Evolutionary conservation across 306 rosid species (phyloP), one percentile per base, ranked within the genome.

Genomic region (Adenanthera pavonina): DNA sequence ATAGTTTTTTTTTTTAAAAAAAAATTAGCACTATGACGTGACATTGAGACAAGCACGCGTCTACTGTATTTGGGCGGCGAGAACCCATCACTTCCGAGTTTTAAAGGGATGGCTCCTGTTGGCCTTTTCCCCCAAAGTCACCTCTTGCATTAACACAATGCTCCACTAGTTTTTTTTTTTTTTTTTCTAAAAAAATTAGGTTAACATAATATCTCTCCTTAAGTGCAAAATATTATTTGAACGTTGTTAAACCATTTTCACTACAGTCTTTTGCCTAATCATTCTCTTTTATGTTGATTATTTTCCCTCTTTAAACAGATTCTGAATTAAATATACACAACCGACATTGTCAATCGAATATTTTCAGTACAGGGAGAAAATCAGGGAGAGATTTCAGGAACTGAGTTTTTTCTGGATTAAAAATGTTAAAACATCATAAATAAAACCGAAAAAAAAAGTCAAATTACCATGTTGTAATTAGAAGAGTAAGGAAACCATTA

Each of bases 401-500:
- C 38, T n/a, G 5, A 19, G 10, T 41, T 25, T 30, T 75, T 25
- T 25, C 1, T 25, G 1, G 30, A 20, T 19, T 52, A 30, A 30
- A 33, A 15, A 60, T 30, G 3, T 59, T 59, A 59, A 60, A 60
- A 4, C 7, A 35, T 19, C 65, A 59, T 16, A 41, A 54, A 44
- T 19, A 4, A 16, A 3, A 60, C 33, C 3, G 52, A 8, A 7
- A 30, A 2, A 2, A 33, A 61, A 15, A 12, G 34, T 57, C 51
- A 70, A 33, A 40, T 59, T 25, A 33, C 25, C 59, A 7, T 14
- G 57, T 54, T 25, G 11, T 25, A 71, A 30, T 44, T 47, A 59
- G 74, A 59, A 10, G 51, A 44, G 43, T 43, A 34, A 41, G 54
- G 76, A 79, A 44, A 59, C 34, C 71, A 80, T 57, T 33, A 56